Evolutionary conservation across 2,329 filamentous ascomycete genomes (phyloP), one percentile per base, ranked within the genome.

Genomic region (Aspergillus piperis): DNA sequence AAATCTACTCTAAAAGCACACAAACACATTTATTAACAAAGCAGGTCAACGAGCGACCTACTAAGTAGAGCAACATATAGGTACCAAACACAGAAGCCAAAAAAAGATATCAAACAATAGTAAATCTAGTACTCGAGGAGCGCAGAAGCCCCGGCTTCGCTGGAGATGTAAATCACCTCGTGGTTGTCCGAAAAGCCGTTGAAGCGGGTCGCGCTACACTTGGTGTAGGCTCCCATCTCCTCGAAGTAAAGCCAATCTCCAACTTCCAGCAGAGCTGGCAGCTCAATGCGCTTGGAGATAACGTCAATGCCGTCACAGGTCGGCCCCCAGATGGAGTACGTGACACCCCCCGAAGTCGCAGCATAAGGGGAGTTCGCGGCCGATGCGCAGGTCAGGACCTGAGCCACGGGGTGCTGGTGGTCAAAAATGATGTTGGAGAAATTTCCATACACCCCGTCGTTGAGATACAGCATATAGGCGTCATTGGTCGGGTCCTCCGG

Each of bases 341-440:
- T 90, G 64, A 88, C 84, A 39, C 84, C 84, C 60, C 81, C 80
- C 60, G 65, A 68, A 65, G 64, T 64, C 64, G 69, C 65, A 70
- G 69, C 67, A 59, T 67, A 70, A 81, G 69, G 79, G 71, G 65
- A 80, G 59, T 64, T 82, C 80, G 77, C 88, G 79, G 74, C 88
- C 88, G 71, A 87, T 77, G 62, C 83, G 82, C 84, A 81, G 66
- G 87, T 88, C 57, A 99, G 83, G 60, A 98, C 85, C 78, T 90
- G 91, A 58, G 94, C 91, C 49, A 90, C 80, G 1, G 95, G 95
- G 71, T 96, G 86, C 83, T 99, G 95, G 78, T 98, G 95, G 73
- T 98, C 95, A 76, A 97, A 99, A 83, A 98, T 96, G 84, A 98
- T 98, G 86, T 92, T 96, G 67, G 92, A 96, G 75, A 99, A 98